Evolutionary conservation across 495 filamentous ascomycete genomes (phyloP), one percentile per base, ranked within the genome.

Genomic region (Penicillium verhagenii): DNA sequence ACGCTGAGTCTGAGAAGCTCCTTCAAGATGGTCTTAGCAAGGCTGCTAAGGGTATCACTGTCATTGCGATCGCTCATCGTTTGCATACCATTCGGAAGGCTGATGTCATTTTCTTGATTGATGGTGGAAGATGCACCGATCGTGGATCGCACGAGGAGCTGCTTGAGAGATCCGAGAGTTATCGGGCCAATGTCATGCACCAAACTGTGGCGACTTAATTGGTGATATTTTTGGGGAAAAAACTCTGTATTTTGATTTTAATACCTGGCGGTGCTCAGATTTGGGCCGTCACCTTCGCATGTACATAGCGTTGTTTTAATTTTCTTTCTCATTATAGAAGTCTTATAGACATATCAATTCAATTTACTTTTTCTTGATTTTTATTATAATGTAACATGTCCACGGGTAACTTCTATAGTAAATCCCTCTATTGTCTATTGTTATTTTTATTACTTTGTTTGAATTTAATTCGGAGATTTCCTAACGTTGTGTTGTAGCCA

Each of bases 1-100:
- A 95, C 54, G 83, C 85, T 9, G 82, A 89, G 69, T 83, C 80
- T 16, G 89, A 94, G 73, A 79, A 79, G 59, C 68, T 87, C 28
- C 77, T 94, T 16, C 87, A 92, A 67, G 77, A 79, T 28, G 87
- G 86, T 2, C 78, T 92, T 47, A 84, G 86, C 56, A 69, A 78
- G 38, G 82, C 85, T 7, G 72, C 81, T 3, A 81, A 83, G 54
- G 90, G 87, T 11, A 88, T 92, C 25, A 94, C 86, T 0, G 87
- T 87, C 37, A 76, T 92, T 37, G 87, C 83, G 4, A 85, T 93
- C 47, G 90, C 90, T n/a, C 91, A 96, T 71, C 75, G 90, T 2
- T 67, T 94, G 42, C 77, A 78, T 19, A 93, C 89, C n/a, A 86
- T 94, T 20, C 77, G 81, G 23, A 85, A 85, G 58, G 89, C 89